These are phyloP conservation scores for Paraglomus occultum DNA, from an alignment of 192 early-diverging fungal species.

Conservation along the genomic window DNA sequence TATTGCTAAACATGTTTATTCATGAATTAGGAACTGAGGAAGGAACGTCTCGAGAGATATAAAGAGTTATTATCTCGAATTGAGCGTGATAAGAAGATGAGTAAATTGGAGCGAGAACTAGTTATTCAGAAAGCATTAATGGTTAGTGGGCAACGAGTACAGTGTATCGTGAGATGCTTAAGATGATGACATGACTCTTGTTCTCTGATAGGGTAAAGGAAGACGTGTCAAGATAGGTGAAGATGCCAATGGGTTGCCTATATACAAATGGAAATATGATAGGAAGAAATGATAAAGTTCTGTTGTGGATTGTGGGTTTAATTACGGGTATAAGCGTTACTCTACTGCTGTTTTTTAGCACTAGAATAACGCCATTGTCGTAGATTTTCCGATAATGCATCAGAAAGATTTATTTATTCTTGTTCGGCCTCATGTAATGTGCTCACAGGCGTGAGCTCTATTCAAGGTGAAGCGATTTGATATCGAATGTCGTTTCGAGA, in stretches of 20 bases:
- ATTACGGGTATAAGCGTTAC: no score
- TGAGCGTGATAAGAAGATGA: slow-evolving; percentile 74
- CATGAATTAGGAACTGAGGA: slow-evolving; percentile 45
- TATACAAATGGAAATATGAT: slow-evolving; percentile 93
- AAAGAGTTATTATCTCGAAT: slow-evolving; percentile 73
- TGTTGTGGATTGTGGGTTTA: neutral
- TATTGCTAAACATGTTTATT: neutral
- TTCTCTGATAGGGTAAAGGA: slow-evolving; percentile 65
- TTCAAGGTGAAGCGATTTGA: no score
- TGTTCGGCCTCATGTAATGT: no score
- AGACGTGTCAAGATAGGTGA: slow-evolving; percentile 74
- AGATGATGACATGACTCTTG: neutral
- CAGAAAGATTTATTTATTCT: no score
- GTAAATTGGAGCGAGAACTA: slow-evolving; percentile 72
- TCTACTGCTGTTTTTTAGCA: no score
- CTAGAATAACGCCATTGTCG: no score
- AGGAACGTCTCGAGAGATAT: slow-evolving; percentile 51
- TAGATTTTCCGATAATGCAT: no score
- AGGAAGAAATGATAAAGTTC: slow-evolving; percentile 69
- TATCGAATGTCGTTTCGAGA: no score
- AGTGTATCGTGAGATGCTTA: slow-evolving; percentile 4
- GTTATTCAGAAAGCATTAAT: slow-evolving; percentile 72
- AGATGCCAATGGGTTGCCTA: slow-evolving; percentile 74
- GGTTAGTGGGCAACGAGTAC: slow-evolving; percentile 41
- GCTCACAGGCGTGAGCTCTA: no score